Base-by-base conservation (phyloP, 2,329 filamentous ascomycete genomes). In the Dactylonectria macrodidyma region DNA sequence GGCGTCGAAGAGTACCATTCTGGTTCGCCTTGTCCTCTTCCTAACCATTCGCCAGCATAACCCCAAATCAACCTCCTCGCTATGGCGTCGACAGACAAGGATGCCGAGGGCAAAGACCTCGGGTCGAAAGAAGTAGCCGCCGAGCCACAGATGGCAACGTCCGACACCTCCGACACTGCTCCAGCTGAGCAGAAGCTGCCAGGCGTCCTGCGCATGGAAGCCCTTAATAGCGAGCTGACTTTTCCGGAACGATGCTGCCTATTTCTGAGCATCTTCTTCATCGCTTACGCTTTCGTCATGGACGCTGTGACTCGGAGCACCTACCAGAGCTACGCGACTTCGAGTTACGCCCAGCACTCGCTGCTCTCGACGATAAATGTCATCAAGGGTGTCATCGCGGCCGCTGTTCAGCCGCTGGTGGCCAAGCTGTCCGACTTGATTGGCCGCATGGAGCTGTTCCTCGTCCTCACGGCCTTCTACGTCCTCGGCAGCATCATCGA, bases 381-480 rank as follows among this genome's bases (percentile, higher is more conserved):
- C 54, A 81, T 87, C 3, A 77, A 83, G n/a, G 81, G 77, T 56
- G 79, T 83, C 52, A 84, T 86, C 62, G 12, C 55, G 56, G 70
- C 70, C 48, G 68, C 72, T 19, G 62, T 67, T 3, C 69, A 74
- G 57, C 72, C 70, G 9, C 59, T 71, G 16, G 87, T 90, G 84
- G 87, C 88, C 61, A 90, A 90, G 75, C 82, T 90, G 44, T 87
- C 88, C 47, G 87, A 90, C 70, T 88, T 90, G 1, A 90, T 90
- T 72, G 89, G 89, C 55, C 87, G 89, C 33, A 84, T 89, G 44
- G 88, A 90, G 73, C 87, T 88, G 26, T 90, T 90, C 71, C 79
- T 80, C 30, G 78, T 90, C 14, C 85, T 84, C 2, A 83, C 90
- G 41, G 56, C 85, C n/a, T 77, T 90, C 14, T 89, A 86, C 72